Evolutionary conservation across 1,284 basidiomycete species (phyloP), one percentile per base, ranked within the genome.

Genomic region (Apiotrichum sp.): DNA sequence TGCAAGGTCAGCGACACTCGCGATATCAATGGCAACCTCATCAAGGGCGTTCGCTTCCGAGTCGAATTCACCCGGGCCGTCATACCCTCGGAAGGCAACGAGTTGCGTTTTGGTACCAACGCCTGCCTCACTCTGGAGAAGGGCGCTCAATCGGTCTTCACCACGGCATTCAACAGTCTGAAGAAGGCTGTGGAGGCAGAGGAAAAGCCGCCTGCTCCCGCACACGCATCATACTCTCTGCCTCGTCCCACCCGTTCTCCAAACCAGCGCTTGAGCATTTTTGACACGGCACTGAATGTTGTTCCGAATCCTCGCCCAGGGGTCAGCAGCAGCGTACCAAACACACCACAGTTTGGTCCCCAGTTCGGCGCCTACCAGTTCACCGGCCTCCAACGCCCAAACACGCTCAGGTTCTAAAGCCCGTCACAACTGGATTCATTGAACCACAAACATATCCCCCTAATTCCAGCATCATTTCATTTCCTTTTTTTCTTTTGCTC

Each of bases 81-180:
- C 16, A 65, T 65, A 11, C 57, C 66, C 8, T 39, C 47, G n/a
- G 56, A 57, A 9, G 61, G 66, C 4, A 60, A 61, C 33, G 63
- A 62, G 32, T 33, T 50, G 22, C 49, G 49, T 32, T 74, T 71
- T 55, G 63, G 65, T 46, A 75, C 73, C 6, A 65, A 70, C 13
- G 75, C 72, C 43, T 70, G 66, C 22, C 62, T 75, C 22, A 73
- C 72, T 4, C 66, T 70, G 29, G 72, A 74, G 61, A 74, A 74
- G 58, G 75, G 75, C 33, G 75, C 75, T 2, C 70, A 73, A 47
- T 75, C 73, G 11, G 62, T 68, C 10, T 77, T 77, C 65, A 70
- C 65, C 55, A 59, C 68, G 62, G 58, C 65, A 62, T 68, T 16
- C 46, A 44, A 58, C 34, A 43, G 47, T 13, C 55, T 61, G 10